Base-by-base conservation (phyloP, 352 stramenopile genomes). In the Blastocystis sp. region DNA sequence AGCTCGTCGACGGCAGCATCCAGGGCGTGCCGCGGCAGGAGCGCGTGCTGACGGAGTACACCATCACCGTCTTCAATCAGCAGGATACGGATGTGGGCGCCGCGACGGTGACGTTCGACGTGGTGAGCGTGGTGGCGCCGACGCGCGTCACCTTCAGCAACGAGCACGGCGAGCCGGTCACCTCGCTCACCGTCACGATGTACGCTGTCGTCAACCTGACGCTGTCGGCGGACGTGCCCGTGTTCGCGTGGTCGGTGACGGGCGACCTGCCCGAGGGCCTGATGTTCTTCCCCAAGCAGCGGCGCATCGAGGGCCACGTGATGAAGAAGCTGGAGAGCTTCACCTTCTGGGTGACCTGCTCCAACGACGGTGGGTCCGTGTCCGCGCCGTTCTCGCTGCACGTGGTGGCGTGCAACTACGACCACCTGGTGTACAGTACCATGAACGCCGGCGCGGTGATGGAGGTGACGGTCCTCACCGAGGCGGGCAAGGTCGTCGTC, bases 1-100 rank as follows among this genome's bases (percentile, higher is more conserved):
- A 71, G 64, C 40, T 71, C 43, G 64, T 17, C 17, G 48, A 71
- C 43, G 64, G 64, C n/a, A 71, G 40, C 17, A 17, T 71, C 24
- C 48, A 48, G 21, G 64, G 64, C 4, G 48, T 38, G 17, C 64
- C 64, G 17, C 34, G 28, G 17, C 7, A 38, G 4, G 34, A 38
- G 7, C 6, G 7, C 2, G 2, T 14, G 17, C 14, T 48, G 43
- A 17, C 24, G 7, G 14, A 40, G n/a, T 71, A 40, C 64, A 71
- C 64, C 17, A 14, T 71, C 24, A 71, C 24, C 14, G 64, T 38
- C 24, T n/a, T 21, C 2, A 38, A 14, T 40, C 24, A 4, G 17
- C 64, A 42, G 24, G 17, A 38, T 38, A 4, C 14, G 17, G 28
- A 34, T 34, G 28, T 34, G 28, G 24, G 21, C 14, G 43, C 14